Conservation (phyloP, 2,329 filamentous ascomycete genomes). For the Thelonectria discophora region DNA sequence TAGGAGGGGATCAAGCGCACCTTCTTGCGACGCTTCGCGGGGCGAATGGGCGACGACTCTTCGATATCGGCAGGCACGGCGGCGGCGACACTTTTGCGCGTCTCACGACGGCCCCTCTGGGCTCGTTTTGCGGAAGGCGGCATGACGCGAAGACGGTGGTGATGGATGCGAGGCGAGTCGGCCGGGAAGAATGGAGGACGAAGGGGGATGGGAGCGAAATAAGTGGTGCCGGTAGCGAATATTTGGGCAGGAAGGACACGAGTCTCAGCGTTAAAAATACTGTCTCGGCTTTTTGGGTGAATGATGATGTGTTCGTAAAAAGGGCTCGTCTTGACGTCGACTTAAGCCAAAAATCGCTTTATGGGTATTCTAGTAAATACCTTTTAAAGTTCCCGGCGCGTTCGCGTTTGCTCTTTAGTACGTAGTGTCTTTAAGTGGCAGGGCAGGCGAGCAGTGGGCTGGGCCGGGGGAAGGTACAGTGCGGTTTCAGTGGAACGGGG, state of each 20-base stretch:
- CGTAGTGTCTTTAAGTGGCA: conserved; percentile 43
- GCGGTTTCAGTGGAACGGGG: conserved; percentile 21
- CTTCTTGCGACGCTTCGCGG: conserved; percentile 72
- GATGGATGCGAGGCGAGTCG: neutral
- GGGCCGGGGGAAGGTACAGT: conserved; percentile 11
- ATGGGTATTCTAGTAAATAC: conserved; percentile 32
- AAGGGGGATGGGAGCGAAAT: neutral
- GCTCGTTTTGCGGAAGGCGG: conserved; percentile 50
- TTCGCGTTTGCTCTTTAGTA: conserved; percentile 45
- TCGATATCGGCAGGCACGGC: conserved; percentile 52
- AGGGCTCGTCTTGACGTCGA: conserved; percentile 27
- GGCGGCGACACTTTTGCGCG: conserved; percentile 48
- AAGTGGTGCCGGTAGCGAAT: neutral
- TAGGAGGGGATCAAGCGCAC: conserved; percentile 45
- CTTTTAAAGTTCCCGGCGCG: conserved; percentile 45
- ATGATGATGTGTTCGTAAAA: conserved; percentile 23
- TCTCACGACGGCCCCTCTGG: conserved; percentile 51
- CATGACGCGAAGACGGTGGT: conserved; percentile 41
- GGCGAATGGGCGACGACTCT: conserved; percentile 67
- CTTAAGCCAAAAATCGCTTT: conserved; percentile 4
- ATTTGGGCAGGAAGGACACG: neutral
- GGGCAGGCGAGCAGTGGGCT: conserved; percentile 31
- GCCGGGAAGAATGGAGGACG: conserved; percentile 6
- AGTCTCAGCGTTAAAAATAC: neutral
- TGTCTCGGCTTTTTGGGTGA: neutral